Percentiles rank a stretch among this genome's conserved stretches.
Evolutionary conservation across 495 filamentous ascomycete species (phyloP).

Genomic region (Annulohypoxylon maeteangense): DNA sequence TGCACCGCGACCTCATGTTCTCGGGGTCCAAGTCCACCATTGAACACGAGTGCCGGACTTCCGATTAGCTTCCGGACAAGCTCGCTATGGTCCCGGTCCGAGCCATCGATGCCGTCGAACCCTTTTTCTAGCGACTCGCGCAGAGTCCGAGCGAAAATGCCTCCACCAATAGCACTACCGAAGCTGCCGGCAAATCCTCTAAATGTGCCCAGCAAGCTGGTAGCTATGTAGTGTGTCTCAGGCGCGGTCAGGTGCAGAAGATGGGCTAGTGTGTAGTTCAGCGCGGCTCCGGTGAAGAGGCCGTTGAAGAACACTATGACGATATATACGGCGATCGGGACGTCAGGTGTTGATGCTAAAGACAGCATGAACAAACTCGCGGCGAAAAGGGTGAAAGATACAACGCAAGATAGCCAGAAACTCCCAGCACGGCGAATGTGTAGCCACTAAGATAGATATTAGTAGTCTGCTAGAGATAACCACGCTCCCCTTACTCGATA

Average conservation of each 20-base stretch:
- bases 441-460: slow-evolving; percentile 53
- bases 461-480: slow-evolving; percentile 1
- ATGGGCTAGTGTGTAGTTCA: slow-evolving; percentile 84
- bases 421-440: slow-evolving; percentile 74
- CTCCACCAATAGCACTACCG: slow-evolving; percentile 79
- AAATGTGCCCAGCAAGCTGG: slow-evolving; percentile 75
- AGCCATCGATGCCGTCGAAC: slow-evolving; percentile 60
- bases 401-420: slow-evolving; percentile 70
- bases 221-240: slow-evolving; percentile 74
- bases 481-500: too few relatives aligned
- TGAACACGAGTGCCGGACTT: slow-evolving; percentile 70
- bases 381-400: slow-evolving; percentile 65
- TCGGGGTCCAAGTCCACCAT: slow-evolving; percentile 55
- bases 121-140: slow-evolving; percentile 64
- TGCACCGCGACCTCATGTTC: slow-evolving; percentile 70
- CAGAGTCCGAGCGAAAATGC: slow-evolving; percentile 73
- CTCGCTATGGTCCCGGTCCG: slow-evolving; percentile 52
- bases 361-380: slow-evolving; percentile 62
- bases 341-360: slow-evolving; percentile 59
- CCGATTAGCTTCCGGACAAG: slow-evolving; percentile 73
- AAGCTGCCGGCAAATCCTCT: slow-evolving; percentile 80
- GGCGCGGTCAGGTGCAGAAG: slow-evolving; percentile 72
- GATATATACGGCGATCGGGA: slow-evolving; percentile 61
- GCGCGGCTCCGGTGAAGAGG: slow-evolving; percentile 70
- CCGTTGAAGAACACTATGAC: slow-evolving; percentile 71